A percentile compares a stretch with the other conserved stretches of the same genome.
phyloP scores from a whole-genome alignment of 2,329 filamentous ascomycete species.

The Fusarium poae region DNA sequence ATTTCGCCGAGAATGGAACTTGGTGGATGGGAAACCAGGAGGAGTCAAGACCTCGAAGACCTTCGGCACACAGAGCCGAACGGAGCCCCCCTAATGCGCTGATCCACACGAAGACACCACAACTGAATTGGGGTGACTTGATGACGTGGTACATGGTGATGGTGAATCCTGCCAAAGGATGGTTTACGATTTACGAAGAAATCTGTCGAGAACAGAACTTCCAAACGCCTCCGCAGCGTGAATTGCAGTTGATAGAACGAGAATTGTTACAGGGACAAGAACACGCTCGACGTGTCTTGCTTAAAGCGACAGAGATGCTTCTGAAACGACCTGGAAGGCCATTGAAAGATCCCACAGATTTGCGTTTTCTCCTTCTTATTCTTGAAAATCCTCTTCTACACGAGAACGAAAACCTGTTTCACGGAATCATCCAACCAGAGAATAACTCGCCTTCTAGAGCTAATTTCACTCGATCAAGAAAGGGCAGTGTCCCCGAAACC shows the following conservation, averaged over 20 bases:
- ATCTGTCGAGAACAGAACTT: conserved; percentile 52
- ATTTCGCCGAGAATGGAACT: conserved; percentile 83
- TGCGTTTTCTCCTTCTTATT: conserved; percentile 83
- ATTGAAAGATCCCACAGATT: conserved; percentile 75
- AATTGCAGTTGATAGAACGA: conserved; percentile 61
- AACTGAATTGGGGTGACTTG: conserved; percentile 80
- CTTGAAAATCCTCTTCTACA: conserved; percentile 83
- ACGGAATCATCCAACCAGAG: conserved; percentile 56
- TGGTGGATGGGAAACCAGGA: conserved; percentile 81
- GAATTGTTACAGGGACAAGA: conserved; percentile 70
- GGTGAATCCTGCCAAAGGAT: conserved; percentile 75
- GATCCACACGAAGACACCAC: conserved; percentile 63
- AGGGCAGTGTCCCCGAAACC: conserved; percentile 48
- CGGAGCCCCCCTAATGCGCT: conserved; percentile 32
- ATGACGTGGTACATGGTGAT: conserved; percentile 80
- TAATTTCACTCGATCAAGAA: conserved; percentile 37
- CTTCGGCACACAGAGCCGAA: conserved; percentile 36
- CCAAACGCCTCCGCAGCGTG: conserved; percentile 53
- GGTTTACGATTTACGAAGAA: conserved; percentile 71
- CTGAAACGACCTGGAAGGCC: conserved; percentile 82
- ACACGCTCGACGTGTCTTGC: conserved; percentile 75
- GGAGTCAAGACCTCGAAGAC: conserved; percentile 44
- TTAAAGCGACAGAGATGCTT: conserved; percentile 83
- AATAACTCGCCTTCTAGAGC: conserved; percentile 6
- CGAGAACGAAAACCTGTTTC: conserved; percentile 56